Percentiles rank a stretch among this genome's conserved stretches.
phyloP scores from a whole-genome alignment of 441 rosid genomes.

The Aquilaria agallochum region DNA sequence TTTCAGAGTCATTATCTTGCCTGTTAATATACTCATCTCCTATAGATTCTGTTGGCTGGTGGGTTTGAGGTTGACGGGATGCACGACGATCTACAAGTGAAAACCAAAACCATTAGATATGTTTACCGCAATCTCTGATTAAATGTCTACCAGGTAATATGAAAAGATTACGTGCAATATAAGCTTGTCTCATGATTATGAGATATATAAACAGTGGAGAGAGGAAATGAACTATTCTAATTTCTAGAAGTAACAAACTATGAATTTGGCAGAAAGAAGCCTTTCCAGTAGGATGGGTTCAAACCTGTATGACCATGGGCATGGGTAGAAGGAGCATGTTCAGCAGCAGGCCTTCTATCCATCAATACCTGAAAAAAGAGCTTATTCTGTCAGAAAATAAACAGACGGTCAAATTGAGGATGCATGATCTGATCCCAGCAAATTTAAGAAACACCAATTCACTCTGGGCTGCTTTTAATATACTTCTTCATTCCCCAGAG shows the following conservation, averaged over 20 bases:
- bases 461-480: too few relatives aligned
- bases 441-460: too few relatives aligned
- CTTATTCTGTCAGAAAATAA: neutral
- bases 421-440: too few relatives aligned
- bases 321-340: conserved; percentile 21
- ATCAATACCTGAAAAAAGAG: conserved; percentile 25
- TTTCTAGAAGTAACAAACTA: too few relatives aligned
- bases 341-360: conserved; percentile 28
- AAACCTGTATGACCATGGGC: conserved; percentile 31
- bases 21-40: conserved; percentile 35
- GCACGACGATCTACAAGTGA: conserved; percentile 21
- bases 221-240: too few relatives aligned
- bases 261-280: neutral
- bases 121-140: too few relatives aligned
- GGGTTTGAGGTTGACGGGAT: conserved; percentile 24
- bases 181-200: too few relatives aligned
- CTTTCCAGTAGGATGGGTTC: neutral
- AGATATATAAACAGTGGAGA: too few relatives aligned
- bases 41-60: conserved; percentile 17
- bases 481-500: too few relatives aligned
- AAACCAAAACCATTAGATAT: neutral
- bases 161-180: too few relatives aligned
- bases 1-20: conserved; percentile 11
- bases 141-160: too few relatives aligned
- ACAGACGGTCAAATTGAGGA: neutral